Conservation (phyloP, 257 asterid genomes). For the Rhazya stricta region DNA sequence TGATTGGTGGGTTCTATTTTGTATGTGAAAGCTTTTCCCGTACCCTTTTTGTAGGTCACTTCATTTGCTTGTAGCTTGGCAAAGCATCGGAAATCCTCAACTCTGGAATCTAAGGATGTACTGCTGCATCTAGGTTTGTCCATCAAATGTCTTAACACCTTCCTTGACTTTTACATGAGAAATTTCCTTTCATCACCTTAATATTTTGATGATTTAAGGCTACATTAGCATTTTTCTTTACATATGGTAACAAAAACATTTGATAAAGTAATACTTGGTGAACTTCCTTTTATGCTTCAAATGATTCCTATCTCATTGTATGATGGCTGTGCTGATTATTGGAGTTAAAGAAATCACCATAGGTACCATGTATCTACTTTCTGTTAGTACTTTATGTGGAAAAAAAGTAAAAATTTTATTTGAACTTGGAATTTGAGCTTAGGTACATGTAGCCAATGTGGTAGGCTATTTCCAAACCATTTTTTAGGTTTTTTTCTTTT, state of each 20-base stretch:
- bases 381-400: background rate
- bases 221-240: background rate
- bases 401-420: background rate
- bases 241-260: background rate
- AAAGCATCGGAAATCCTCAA: constrained; percentile 92
- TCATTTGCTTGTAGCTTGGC: constrained; percentile 83
- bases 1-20: background rate
- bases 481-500: background rate
- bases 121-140: constrained; percentile 90
- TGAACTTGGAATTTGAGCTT: background rate
- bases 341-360: background rate
- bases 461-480: background rate
- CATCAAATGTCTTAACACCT: background rate
- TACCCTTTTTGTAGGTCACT: constrained; percentile 52
- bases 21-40: constrained; percentile 8
- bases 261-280: background rate
- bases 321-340: background rate
- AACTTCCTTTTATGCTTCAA: background rate
- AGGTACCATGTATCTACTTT: background rate
- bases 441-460: background rate
- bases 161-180: background rate
- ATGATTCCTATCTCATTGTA: background rate
- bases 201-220: background rate
- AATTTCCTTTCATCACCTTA: background rate
- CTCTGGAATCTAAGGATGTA: constrained; percentile 85